Evolutionary conservation across 495 filamentous ascomycete genomes (phyloP).

Genomic region (Aspergillus bertholletiae): DNA sequence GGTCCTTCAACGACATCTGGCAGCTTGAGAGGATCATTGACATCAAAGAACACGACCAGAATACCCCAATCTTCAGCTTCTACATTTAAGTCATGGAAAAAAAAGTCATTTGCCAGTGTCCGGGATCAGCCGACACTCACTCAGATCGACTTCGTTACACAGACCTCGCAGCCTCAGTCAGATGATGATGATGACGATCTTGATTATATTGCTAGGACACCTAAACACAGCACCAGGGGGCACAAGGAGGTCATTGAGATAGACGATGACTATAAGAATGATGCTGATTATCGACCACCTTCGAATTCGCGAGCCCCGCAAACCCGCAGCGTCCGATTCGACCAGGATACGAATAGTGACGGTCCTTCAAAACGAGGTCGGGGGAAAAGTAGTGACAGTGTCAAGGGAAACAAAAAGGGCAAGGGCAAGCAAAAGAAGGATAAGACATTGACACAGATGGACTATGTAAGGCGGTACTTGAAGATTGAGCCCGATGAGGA

Average conservation of each 20-base stretch:
- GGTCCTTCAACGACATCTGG: conserved; percentile 11
- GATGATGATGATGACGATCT: conserved; percentile 33
- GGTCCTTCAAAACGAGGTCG: conserved; percentile 5
- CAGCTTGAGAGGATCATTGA: conserved; percentile 17
- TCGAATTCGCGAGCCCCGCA: conserved; percentile 12
- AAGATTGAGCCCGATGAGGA: conserved; percentile 39
- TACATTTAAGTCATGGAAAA: conserved; percentile 19
- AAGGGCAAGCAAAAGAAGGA: conserved; percentile 27
- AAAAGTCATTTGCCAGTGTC: conserved; percentile 14
- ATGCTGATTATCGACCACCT: conserved; percentile 21
- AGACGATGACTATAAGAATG: conserved; percentile 25
- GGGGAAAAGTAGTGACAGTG: conserved; percentile 17
- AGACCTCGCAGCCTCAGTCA: conserved; percentile 9
- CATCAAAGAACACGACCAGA: conserved; percentile 12
- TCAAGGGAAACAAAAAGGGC: conserved; percentile 22
- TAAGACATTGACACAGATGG: conserved; percentile 47
- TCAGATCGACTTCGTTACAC: conserved; percentile 41
- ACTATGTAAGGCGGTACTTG: conserved; percentile 40
- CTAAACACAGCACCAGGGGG: not conserved
- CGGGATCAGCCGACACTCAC: conserved; percentile 39
- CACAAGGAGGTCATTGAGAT: conserved; percentile 21
- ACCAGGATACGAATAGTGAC: conserved; percentile 8
- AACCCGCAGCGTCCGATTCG: conserved; percentile 18
- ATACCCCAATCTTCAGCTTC: conserved; percentile 24
- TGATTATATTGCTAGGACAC: conserved; percentile 25